phyloP scores from a whole-genome alignment of 352 stramenopile species.

The Globisporangium parvum region DNA sequence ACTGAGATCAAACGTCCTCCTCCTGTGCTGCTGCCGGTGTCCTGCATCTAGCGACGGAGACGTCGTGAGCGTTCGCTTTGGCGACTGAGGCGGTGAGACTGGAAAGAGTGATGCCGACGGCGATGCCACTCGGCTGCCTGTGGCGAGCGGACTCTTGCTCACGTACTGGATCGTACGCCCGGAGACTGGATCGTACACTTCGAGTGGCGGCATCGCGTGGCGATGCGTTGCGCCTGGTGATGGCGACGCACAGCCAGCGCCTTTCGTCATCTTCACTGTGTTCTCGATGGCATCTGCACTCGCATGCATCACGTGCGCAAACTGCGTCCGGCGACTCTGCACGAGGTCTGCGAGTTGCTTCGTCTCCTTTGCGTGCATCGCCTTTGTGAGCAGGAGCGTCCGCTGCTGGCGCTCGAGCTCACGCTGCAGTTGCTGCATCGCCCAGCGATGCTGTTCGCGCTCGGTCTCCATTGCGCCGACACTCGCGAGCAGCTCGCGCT shows the following conservation, averaged over 20 bases:
- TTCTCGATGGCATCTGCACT: slow-evolving; percentile 2
- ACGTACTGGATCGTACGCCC: slow-evolving; percentile 20
- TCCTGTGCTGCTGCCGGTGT: slow-evolving; percentile 2
- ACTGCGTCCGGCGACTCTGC: slow-evolving; percentile 31
- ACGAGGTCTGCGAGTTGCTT: slow-evolving; percentile 45
- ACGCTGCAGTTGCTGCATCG: slow-evolving; percentile 23
- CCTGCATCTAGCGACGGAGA: not conserved
- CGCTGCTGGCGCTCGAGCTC: slow-evolving; percentile 31
- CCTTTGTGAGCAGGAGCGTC: slow-evolving; percentile 38
- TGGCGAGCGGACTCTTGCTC: slow-evolving; percentile 17
- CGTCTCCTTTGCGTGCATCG: slow-evolving; percentile 70
- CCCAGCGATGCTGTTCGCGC: slow-evolving; percentile 28
- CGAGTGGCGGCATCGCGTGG: slow-evolving; percentile 5
- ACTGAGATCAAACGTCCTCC: not conserved
- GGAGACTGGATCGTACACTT: slow-evolving; percentile 42
- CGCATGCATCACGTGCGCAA: slow-evolving; percentile 27
- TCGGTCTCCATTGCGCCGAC: slow-evolving; percentile 27
- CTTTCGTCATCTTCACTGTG: not conserved
- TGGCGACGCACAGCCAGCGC: not conserved
- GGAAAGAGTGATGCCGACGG: not conserved
- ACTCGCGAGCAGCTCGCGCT: slow-evolving; percentile 17
- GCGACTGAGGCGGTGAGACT: slow-evolving; percentile 4
- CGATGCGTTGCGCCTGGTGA: not conserved
- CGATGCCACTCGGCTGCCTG: not conserved
- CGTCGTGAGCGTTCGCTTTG: not conserved